Percentiles rank a stretch among this genome's conserved stretches.
phyloP scores from a whole-genome alignment of 257 asterid species.

The Solanum neorickii region DNA sequence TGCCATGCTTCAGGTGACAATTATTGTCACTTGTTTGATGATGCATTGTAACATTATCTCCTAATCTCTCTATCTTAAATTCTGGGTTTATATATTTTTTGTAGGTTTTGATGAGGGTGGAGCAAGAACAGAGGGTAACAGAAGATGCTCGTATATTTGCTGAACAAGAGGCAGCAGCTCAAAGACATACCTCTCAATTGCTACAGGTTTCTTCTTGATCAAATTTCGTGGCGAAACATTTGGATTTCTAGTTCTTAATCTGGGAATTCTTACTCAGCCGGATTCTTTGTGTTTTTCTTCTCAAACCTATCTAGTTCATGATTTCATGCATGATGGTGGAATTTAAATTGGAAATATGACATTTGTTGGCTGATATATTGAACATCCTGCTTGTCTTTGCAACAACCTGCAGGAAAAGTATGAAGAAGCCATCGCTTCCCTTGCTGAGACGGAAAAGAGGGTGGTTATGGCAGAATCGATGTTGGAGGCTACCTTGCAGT shows the following conservation, averaged over 20 bases:
- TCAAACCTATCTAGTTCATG: background rate
- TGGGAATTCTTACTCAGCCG: background rate
- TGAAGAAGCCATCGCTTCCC: constrained; percentile 61
- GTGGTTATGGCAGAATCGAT: constrained; percentile 95
- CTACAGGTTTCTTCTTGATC: constrained; percentile 54
- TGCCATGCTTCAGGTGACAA: constrained; percentile 88
- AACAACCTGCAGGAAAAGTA: constrained; percentile 57
- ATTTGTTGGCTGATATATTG: background rate
- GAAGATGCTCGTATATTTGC: constrained; percentile 97
- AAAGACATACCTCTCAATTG: constrained; percentile 81
- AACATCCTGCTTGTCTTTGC: background rate
- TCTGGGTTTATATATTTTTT: background rate
- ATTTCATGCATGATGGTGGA: background rate
- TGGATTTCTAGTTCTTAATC: background rate
- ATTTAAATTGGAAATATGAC: background rate
- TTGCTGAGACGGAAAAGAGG: constrained; percentile 86
- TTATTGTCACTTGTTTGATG: background rate
- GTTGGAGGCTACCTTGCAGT: constrained; percentile 98
- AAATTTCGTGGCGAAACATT: background rate
- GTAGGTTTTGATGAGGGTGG: constrained; percentile 92
- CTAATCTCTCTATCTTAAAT: background rate
- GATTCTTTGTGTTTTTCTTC: background rate
- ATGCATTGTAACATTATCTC: background rate
- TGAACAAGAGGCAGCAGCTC: constrained; percentile 97
- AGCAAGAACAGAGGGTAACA: constrained; percentile 95